Conservation (phyloP, 768 basidiomycete genomes). For the Mycena venus region DNA sequence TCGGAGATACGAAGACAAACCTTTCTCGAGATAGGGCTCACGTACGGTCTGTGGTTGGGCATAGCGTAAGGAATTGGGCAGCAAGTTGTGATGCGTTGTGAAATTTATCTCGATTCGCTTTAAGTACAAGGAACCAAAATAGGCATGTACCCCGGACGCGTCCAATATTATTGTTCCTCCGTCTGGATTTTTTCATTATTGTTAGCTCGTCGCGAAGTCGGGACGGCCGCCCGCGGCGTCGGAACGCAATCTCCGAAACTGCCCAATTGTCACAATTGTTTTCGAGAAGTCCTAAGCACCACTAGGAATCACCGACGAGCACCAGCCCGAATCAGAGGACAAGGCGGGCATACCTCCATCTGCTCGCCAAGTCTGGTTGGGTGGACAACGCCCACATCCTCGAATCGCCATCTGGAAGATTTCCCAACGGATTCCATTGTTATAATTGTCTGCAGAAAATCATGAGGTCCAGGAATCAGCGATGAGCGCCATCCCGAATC, state of each 20-base stretch:
- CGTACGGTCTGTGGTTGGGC: constrained; percentile 5
- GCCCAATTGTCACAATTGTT: not conserved
- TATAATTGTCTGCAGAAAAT: too few relatives aligned
- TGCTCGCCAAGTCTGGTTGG: too few relatives aligned
- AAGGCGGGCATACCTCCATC: too few relatives aligned
- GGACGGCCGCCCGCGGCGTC: not conserved
- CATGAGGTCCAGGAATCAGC: too few relatives aligned
- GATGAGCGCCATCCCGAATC: too few relatives aligned
- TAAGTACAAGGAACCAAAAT: not conserved
- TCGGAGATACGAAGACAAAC: not conserved
- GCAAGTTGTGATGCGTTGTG: not conserved
- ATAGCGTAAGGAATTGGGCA: not conserved
- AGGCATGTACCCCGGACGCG: not conserved
- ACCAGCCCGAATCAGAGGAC: too few relatives aligned
- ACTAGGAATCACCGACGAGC: too few relatives aligned
- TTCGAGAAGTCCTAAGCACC: not conserved
- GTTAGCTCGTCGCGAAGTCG: not conserved
- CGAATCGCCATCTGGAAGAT: too few relatives aligned
- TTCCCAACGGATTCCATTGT: too few relatives aligned
- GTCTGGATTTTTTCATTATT: not conserved
- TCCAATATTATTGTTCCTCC: not conserved
- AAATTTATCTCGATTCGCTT: not conserved
- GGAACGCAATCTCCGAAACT: not conserved
- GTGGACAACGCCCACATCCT: too few relatives aligned
- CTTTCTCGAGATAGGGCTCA: not conserved